Percentiles rank a stretch among this genome's conserved stretches.
Conservation (phyloP, 305 asterid species). For the Solanum hybrid region DNA sequence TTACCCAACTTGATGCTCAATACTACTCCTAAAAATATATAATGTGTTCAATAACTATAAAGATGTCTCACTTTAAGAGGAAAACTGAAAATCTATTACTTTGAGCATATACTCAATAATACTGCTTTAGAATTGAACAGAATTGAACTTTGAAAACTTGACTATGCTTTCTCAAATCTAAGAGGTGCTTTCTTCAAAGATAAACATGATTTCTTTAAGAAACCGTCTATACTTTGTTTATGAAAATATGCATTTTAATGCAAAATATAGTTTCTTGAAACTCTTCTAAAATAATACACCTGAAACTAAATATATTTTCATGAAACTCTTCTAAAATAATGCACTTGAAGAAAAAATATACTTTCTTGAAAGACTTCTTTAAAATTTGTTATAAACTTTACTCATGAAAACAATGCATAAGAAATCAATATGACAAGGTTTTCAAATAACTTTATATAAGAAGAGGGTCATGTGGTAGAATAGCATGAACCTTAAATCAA, state of each 20-base stretch:
- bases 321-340: not conserved
- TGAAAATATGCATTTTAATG: not conserved
- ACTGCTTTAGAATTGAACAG: too few species aligned
- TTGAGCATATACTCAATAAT: not conserved
- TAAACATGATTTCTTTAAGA: not conserved
- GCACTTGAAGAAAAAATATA: not conserved
- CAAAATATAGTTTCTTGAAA: not conserved
- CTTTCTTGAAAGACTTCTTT: not conserved
- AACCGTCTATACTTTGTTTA: not conserved
- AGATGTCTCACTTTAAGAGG: not conserved
- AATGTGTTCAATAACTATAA: not conserved
- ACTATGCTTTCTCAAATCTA: not conserved
- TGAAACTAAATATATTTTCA: not conserved
- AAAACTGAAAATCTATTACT: not conserved
- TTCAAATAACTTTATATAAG: not conserved
- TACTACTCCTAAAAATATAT: not conserved
- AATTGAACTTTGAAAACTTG: not conserved
- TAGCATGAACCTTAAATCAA: not conserved
- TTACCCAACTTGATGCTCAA: not conserved
- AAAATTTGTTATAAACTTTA: not conserved
- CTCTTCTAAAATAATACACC: not conserved
- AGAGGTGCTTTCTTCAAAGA: not conserved
- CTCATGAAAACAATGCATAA: not conserved
- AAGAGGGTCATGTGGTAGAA: not conserved
- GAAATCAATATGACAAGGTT: not conserved